Base-by-base conservation (phyloP, 306 rosid species). In the Sicyos baderoa region DNA sequence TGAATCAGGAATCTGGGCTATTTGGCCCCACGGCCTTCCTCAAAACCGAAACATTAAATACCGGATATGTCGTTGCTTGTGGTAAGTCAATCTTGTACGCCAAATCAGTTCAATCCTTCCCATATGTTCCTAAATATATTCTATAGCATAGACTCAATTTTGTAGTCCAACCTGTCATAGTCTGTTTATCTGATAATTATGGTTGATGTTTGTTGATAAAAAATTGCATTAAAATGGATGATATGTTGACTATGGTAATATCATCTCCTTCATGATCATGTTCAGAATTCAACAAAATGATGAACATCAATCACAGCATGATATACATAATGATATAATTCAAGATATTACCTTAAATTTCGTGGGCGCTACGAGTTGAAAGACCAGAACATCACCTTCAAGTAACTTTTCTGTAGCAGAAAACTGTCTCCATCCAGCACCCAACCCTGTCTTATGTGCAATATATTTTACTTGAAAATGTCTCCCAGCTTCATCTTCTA, bases 401-500 rank as follows among this genome's bases (percentile, higher is more conserved):
- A 83, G 78, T 79, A 92, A 79, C 71, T 84, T 89, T 81, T 92
- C 95, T 17, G 82, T 83, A 70, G 78, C 95, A 71, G 92, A 85
- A 78, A 89, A 92, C 76, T 89, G 97, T 76, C 96, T 89, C 96
- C 97, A 92, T 55, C 97, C 97, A 78, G 97, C 86, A 66, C 97
- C 84, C 52, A 92, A 71, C 61, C 97, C 97, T 17, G 92, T 83
- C 82, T 87, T 92, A 74, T 71, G 84, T 8, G 97, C 97, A 67
- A 92, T 83, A 78, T 84, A 92, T 75, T 92, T 92, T 27, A 76
- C 75, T 16, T 76, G 82, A 75, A 74, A 83, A 50, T 83, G 89
- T 81, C 69, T 89, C 55, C 91, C 95, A 72, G 73, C 76, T 76
- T 92, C 95, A 78, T 92, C 93, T 82, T 87, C 96, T 79, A 92